phyloP scores from a whole-genome alignment of 2,329 filamentous ascomycete genomes.

The Curvularia spicifera region DNA sequence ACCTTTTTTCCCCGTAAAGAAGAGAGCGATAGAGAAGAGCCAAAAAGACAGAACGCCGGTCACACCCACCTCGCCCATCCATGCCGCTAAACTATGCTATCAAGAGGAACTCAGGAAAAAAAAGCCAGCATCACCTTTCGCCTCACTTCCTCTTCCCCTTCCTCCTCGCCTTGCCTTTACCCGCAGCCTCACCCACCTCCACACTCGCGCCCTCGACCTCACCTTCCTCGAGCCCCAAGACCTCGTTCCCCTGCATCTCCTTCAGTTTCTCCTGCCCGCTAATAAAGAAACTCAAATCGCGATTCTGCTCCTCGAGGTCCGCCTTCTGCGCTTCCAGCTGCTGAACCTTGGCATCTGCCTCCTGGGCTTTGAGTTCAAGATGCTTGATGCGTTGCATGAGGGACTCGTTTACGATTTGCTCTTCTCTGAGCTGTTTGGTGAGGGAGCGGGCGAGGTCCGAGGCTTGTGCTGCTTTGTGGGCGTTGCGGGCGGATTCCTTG shows the following conservation, averaged over 20 bases:
- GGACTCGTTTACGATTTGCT: conserved; percentile 82
- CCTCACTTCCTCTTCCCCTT: conserved; percentile 34
- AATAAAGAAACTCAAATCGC: conserved; percentile 87
- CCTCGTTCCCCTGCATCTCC: conserved; percentile 72
- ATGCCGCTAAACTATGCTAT: neutral
- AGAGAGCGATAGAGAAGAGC: neutral
- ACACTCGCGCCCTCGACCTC: conserved; percentile 58
- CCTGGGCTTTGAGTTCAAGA: conserved; percentile 64
- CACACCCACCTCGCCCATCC: neutral
- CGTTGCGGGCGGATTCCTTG: conserved; percentile 67
- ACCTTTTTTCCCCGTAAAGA: neutral
- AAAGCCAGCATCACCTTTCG: neutral
- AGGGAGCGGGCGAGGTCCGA: conserved; percentile 77
- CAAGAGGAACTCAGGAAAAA: neutral
- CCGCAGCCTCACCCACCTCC: conserved; percentile 34
- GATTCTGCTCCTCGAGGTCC: conserved; percentile 84
- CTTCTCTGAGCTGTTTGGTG: conserved; percentile 79
- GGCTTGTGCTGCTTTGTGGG: conserved; percentile 69
- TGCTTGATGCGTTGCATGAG: conserved; percentile 83
- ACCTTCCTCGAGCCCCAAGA: conserved; percentile 69
- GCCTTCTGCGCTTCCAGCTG: conserved; percentile 61
- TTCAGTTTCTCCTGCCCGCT: conserved; percentile 80
- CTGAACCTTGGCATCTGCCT: conserved; percentile 58
- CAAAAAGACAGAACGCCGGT: neutral
- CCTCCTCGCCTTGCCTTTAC: conserved; percentile 25